A percentile compares a stretch with the other conserved stretches of the same genome.
These are phyloP conservation scores for Moniliophthora roreri DNA, from an alignment of 1,284 basidiomycete species.

Conservation along the genomic window DNA sequence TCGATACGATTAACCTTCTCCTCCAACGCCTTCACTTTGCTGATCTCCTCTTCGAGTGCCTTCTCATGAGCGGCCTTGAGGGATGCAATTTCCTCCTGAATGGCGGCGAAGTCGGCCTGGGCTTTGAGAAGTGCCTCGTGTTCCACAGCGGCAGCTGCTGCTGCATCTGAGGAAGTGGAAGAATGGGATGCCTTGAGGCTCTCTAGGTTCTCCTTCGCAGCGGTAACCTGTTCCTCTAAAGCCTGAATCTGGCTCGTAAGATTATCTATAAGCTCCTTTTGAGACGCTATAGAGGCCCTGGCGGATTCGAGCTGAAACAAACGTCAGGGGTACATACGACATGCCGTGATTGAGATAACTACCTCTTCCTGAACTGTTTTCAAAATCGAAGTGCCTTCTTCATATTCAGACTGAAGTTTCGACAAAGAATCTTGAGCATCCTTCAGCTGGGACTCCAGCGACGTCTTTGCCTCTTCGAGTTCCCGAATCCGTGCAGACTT, in stretches of 20 bases:
- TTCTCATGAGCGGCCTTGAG: constrained; percentile 51
- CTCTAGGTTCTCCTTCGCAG: constrained; percentile 55
- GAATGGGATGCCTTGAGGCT: constrained; percentile 46
- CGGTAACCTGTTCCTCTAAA: constrained; percentile 50
- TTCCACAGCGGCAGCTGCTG: constrained; percentile 55
- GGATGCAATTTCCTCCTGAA: constrained; percentile 51
- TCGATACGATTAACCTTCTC: constrained; percentile 43
- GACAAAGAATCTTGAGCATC: constrained; percentile 42
- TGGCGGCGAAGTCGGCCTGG: constrained; percentile 58
- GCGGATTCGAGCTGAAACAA: constrained; percentile 49
- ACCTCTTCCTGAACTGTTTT: constrained; percentile 51
- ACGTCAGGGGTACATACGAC: not conserved
- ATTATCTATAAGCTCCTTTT: constrained; percentile 44
- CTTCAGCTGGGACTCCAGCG: constrained; percentile 48
- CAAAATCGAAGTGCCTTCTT: constrained; percentile 36
- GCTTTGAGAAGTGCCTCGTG: constrained; percentile 64
- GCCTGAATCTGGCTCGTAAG: constrained; percentile 52
- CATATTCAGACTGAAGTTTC: constrained; percentile 39
- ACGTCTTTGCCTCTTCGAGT: constrained; percentile 47
- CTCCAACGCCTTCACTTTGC: constrained; percentile 45
- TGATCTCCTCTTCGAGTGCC: constrained; percentile 46
- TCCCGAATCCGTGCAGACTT: constrained; percentile 44
- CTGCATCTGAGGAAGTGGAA: constrained; percentile 39
- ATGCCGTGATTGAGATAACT: too few species aligned
- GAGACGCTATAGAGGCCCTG: constrained; percentile 37